Percentiles rank a stretch among this genome's conserved stretches.
These are phyloP conservation scores for Populus hybrid DNA, from an alignment of 441 rosid species.

Conservation along the genomic window DNA sequence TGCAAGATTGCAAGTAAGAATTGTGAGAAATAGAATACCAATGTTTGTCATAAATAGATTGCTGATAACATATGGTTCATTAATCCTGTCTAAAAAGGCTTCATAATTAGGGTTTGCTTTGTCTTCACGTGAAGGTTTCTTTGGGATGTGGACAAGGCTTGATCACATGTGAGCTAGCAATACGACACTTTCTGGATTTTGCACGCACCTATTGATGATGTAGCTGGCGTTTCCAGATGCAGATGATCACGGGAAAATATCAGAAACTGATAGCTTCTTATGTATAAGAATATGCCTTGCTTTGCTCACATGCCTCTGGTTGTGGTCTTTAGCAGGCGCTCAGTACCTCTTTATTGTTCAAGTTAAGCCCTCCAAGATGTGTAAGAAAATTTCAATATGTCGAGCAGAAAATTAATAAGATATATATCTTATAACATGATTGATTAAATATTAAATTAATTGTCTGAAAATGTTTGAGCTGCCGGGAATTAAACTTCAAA, in stretches of 20 bases:
- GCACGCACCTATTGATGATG: neutral
- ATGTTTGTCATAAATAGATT: neutral
- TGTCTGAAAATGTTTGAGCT: too few relatives aligned
- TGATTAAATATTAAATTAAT: too few relatives aligned
- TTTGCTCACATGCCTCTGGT: neutral
- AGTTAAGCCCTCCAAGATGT: too few relatives aligned
- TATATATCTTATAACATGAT: too few relatives aligned
- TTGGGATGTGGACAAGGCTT: neutral
- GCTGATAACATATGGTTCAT: neutral
- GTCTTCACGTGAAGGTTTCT: neutral
- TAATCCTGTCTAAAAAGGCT: neutral
- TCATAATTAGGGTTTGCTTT: neutral
- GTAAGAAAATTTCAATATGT: too few relatives aligned
- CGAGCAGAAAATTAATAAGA: too few relatives aligned
- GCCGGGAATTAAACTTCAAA: too few relatives aligned
- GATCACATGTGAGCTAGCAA: neutral
- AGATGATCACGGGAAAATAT: neutral
- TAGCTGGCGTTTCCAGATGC: neutral
- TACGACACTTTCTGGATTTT: neutral
- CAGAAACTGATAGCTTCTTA: neutral
- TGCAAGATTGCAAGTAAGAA: neutral
- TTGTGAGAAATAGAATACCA: neutral
- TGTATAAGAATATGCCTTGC: neutral
- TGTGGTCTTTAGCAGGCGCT: neutral
- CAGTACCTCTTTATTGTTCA: neutral